Conservation (phyloP, 345 rosid genomes). For the Pugionium dolabratum region DNA sequence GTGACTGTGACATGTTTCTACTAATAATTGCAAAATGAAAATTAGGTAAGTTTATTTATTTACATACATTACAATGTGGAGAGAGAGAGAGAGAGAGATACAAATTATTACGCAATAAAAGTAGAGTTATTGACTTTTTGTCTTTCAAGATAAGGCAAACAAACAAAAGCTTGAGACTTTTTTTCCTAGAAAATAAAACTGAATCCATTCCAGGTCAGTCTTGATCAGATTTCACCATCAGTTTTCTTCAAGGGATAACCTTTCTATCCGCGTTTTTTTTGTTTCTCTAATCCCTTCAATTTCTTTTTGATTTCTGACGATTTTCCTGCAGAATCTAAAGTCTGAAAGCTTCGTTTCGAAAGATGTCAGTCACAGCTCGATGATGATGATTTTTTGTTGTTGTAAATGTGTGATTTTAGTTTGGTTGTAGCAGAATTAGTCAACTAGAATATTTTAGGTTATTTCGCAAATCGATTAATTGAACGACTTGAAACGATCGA, state of each 20-base stretch:
- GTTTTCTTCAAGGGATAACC: no score
- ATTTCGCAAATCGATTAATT: slow-evolving; percentile 1
- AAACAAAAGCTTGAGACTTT: no score
- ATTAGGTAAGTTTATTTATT: no score
- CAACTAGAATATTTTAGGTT: neutral
- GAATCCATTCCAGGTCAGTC: no score
- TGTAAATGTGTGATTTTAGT: slow-evolving; percentile 8
- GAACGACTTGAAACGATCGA: no score
- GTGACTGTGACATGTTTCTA: no score
- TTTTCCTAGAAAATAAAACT: no score
- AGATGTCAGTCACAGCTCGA: slow-evolving; percentile 18
- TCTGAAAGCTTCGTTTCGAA: slow-evolving; percentile 12
- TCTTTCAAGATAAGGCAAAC: slow-evolving; percentile 32
- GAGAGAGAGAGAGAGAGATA: no score
- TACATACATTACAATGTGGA: no score
- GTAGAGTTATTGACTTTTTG: slow-evolving; percentile 11
- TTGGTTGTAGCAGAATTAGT: slow-evolving; percentile 31
- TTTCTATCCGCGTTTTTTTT: neutral
- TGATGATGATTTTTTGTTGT: neutral
- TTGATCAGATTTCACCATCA: no score
- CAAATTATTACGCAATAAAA: neutral
- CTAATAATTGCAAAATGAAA: no score
- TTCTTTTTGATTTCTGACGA: neutral
- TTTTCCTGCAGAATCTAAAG: slow-evolving; percentile 24
- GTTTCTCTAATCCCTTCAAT: neutral